Base-by-base conservation (phyloP, 768 basidiomycete genomes). In the Trametes meyenii region DNA sequence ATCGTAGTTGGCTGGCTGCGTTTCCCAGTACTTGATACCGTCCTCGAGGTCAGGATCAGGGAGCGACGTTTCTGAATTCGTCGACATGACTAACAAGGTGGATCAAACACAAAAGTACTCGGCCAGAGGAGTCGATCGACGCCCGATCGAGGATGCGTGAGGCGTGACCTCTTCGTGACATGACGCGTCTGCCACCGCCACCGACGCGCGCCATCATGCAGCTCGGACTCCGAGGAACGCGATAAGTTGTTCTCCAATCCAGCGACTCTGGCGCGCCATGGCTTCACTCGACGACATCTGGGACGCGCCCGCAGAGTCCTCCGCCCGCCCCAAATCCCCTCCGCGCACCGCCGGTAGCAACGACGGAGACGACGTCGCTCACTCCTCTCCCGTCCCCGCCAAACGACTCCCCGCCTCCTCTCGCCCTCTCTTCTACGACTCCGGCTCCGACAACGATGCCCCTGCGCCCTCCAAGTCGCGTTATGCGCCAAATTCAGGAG, bases 1-100 rank as follows among this genome's bases (percentile, higher is more conserved):
- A 69, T 97, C 87, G 33, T 90, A 83, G 61, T 78, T 90, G 3
- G 95, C 91, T 8, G 90, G 87, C 65, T 94, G 90, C 1, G 78
- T 78, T 21, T 80, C 81, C 96, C 96, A 98, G 72, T 97, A 98
- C 21, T 84, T 77, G 45, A 98, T 85, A 16, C 96, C 92, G 39
- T 88, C 84, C 60, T 89, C 75, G 29, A 94, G 78, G 60, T 88
- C 80, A 0, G 92, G 86, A 49, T 76, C 73, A 39, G 74, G 71
- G n/a, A 69, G 46, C 13, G 58, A 1, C 61, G 61, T 62, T 66
- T 39, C 24, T 23, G 23, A 12, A n/a, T 48, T 14, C 3, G 36
- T 13, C 16, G 55, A 21, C 23, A 43, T 58, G 2, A 29, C 46
- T 17, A 46, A 13, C 53, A 61, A 49, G 24, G 49, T 50, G 29